These are phyloP conservation scores for Casuarina glauca DNA, from an alignment of 306 rosid genomes.

Conservation along the genomic window DNA sequence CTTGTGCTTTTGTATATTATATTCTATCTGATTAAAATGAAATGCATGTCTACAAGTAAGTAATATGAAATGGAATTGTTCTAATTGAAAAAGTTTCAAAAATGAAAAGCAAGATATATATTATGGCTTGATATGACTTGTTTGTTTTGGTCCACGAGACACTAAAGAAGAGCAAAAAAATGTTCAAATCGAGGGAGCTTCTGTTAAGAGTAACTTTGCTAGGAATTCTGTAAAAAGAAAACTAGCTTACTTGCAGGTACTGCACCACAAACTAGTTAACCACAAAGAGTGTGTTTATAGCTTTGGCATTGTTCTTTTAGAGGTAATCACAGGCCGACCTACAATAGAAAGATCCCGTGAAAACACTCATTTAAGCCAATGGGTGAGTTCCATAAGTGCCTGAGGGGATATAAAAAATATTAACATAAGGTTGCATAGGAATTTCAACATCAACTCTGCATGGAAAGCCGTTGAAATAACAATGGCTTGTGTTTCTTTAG, in stretches of 20 bases:
- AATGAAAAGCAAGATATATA: not conserved
- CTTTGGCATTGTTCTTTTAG: slow-evolving; percentile 21
- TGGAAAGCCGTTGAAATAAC: slow-evolving; percentile 27
- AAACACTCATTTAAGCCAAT: not conserved
- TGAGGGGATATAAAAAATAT: slow-evolving; percentile 7
- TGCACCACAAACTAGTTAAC: not conserved
- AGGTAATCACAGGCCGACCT: slow-evolving; percentile 16
- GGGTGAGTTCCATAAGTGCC: slow-evolving; percentile 5
- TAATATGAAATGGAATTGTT: no score
- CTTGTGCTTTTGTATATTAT: no score
- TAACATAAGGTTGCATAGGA: slow-evolving; percentile 8
- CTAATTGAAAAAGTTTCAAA: no score
- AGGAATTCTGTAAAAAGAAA: no score
- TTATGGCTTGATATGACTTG: no score
- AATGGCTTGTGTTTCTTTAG: slow-evolving; percentile 11
- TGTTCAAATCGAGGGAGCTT: no score
- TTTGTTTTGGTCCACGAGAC: no score
- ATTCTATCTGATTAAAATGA: not conserved
- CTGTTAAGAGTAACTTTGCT: no score
- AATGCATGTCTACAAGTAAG: not conserved
- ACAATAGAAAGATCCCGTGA: not conserved
- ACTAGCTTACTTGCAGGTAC: no score
- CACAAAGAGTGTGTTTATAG: slow-evolving; percentile 25
- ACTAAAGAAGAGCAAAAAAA: no score
- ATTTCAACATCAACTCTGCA: not conserved